Base-by-base conservation (phyloP, 345 rosid species). In the Clarkia xantiana region DNA sequence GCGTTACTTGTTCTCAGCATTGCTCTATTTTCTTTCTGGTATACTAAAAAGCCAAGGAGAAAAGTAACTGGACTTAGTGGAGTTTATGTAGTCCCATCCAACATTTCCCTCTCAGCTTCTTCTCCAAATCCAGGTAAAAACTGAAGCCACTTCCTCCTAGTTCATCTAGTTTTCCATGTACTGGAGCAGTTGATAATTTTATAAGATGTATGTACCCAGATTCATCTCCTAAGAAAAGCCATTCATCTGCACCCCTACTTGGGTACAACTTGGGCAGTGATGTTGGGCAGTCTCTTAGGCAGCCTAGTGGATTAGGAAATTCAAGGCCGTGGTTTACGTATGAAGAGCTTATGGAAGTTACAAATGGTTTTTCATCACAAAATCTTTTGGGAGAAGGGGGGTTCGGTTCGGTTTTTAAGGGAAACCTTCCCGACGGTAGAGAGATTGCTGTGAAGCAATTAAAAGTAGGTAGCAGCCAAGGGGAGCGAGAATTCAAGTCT, bases 331-430 rank as follows among this genome's bases (percentile, higher is more conserved):
- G 66, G 51, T 90, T 81, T 68, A 62, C 82, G 0, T 79, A 72
- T 68, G 94, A 83, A 64, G 90, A 90, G 56, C 75, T 90, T 48
- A 62, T 49, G 56, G 59, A 57, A 62, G 95, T 88, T 3, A 90
- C 95, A 10, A 58, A 86, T 61, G 89, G 80, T 18, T 90, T 90
- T 76, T 75, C 94, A 11, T 60, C 75, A 51, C 74, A 80, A 44
- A 83, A 81, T 71, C 67, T 86, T 63, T 63, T 90, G 72, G 97
- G 97, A 42, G 88, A 86, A 76, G 95, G 97, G 45, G 95, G 97
- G 49, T 86, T 86, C 74, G 95, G 97, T 65, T 53, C 71, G 53
- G 97, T 90, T 14, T 83, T 79, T 61, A 82, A 79, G 77, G 97
- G 97, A 16, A 57, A 47, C 58, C 67, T 90, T 45, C 88, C 76